Conservation (phyloP, 108 stramenopile genomes). For the Ochromonas danica region DNA sequence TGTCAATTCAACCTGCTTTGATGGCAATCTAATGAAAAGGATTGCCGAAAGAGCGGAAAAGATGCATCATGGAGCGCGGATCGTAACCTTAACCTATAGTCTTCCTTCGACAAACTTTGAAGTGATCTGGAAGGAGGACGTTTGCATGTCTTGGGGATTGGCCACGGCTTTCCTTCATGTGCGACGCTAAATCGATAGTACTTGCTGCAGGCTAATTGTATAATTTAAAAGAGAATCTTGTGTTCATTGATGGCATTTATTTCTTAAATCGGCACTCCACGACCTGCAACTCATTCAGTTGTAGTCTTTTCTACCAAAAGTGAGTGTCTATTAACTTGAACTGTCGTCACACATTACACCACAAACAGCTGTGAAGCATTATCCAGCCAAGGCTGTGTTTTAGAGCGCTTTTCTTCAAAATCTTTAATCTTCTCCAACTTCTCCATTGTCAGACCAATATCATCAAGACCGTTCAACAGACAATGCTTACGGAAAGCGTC, state of each 20-base stretch:
- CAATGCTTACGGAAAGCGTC: slow-evolving; percentile 83
- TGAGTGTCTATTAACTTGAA: too few species aligned
- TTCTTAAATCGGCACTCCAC: too few species aligned
- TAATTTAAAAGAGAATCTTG: too few species aligned
- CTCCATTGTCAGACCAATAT: slow-evolving; percentile 84
- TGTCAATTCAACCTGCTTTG: slow-evolving; percentile 37
- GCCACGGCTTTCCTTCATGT: slow-evolving; percentile 9
- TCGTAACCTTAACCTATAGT: background rate
- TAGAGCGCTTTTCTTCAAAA: slow-evolving; percentile 72
- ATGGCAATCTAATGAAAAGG: background rate
- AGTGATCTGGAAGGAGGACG: background rate
- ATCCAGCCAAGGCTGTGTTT: slow-evolving; percentile 80
- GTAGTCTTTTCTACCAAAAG: too few species aligned
- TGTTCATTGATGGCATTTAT: too few species aligned
- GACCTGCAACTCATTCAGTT: too few species aligned
- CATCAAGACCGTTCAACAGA: slow-evolving; percentile 83
- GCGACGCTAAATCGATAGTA: too few species aligned
- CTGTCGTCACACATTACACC: too few species aligned
- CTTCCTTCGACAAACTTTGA: background rate
- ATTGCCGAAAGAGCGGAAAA: slow-evolving; percentile 5
- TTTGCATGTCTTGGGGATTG: slow-evolving; percentile 27
- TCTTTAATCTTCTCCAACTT: slow-evolving; percentile 73
- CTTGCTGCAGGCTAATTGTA: too few species aligned
- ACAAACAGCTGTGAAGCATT: too few species aligned
- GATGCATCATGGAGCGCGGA: slow-evolving; percentile 1